A percentile compares a stretch with the other conserved stretches of the same genome.
These are phyloP conservation scores for Neurospora sp. DNA, from an alignment of 495 filamentous ascomycete genomes.

Conservation along the genomic window DNA sequence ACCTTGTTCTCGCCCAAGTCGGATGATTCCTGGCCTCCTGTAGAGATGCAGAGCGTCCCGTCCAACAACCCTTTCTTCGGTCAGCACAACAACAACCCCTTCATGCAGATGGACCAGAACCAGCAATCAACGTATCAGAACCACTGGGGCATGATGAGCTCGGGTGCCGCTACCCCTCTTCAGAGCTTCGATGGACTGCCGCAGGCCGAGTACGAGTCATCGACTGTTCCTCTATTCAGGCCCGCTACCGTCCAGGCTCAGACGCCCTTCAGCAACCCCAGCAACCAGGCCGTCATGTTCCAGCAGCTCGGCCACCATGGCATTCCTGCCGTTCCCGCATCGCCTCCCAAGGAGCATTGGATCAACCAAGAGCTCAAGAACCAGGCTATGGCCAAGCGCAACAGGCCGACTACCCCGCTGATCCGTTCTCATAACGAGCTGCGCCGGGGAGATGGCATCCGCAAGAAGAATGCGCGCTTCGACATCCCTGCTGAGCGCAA, in stretches of 20 bases:
- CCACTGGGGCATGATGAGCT: slow-evolving; percentile 53
- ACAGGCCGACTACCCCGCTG: slow-evolving; percentile 56
- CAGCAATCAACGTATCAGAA: slow-evolving; percentile 39
- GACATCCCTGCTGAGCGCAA: slow-evolving; percentile 93
- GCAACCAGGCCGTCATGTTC: slow-evolving; percentile 41
- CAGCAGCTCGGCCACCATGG: slow-evolving; percentile 31
- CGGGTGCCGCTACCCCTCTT: slow-evolving; percentile 36
- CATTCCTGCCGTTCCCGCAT: slow-evolving; percentile 35
- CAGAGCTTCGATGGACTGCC: slow-evolving; percentile 56
- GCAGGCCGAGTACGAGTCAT: slow-evolving; percentile 43
- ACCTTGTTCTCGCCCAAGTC: slow-evolving; percentile 65
- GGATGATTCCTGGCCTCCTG: slow-evolving; percentile 54
- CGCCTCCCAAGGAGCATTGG: slow-evolving; percentile 46
- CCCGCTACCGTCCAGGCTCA: slow-evolving; percentile 36
- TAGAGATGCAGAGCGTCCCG: slow-evolving; percentile 45
- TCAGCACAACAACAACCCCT: slow-evolving; percentile 43
- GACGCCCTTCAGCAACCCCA: slow-evolving; percentile 42
- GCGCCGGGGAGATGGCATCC: slow-evolving; percentile 78
- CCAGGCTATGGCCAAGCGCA: slow-evolving; percentile 57
- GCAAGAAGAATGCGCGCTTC: slow-evolving; percentile 99
- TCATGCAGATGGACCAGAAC: slow-evolving; percentile 47
- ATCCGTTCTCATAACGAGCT: slow-evolving; percentile 75
- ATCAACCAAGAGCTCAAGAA: slow-evolving; percentile 45
- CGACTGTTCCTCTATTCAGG: slow-evolving; percentile 40
- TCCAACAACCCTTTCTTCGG: slow-evolving; percentile 56